Evolutionary conservation across 2,329 filamentous ascomycete genomes (phyloP).

Genomic region (Fusarium sp.): DNA sequence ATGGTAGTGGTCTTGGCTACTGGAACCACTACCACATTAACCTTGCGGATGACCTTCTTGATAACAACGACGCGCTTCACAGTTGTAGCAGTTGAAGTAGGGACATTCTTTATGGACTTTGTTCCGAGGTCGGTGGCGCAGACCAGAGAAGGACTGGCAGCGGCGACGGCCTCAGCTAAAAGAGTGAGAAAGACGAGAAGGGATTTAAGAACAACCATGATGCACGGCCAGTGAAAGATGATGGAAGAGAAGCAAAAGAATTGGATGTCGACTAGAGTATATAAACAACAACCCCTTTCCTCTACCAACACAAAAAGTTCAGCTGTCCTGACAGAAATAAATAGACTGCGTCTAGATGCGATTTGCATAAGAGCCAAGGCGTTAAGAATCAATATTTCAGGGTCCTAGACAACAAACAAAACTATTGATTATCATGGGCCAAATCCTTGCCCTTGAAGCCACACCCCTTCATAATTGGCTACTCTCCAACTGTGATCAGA

Average conservation of each 20-base stretch:
- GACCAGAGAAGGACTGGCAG: neutral
- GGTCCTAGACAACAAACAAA: neutral
- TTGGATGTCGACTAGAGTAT: too few relatives aligned
- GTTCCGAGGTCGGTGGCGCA: neutral
- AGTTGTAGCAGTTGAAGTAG: neutral
- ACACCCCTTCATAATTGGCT: neutral
- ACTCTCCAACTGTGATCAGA: neutral
- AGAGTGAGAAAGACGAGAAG: neutral
- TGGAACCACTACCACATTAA: neutral
- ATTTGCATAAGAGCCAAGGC: neutral
- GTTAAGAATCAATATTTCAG: neutral
- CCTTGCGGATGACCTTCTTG: neutral
- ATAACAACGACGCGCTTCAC: neutral
- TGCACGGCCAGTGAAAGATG: neutral
- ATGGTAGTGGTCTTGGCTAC: neutral
- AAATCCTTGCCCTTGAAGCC: neutral
- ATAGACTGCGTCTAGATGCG: neutral
- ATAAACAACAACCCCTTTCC: neutral
- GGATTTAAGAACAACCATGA: neutral
- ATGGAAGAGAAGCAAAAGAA: too few relatives aligned
- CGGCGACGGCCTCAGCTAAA: neutral
- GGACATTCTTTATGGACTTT: neutral
- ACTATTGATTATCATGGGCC: neutral
- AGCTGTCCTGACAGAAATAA: neutral
- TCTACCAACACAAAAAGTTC: neutral